Percentiles rank a stretch among this genome's conserved stretches.
Conservation (phyloP, 805 yeast genomes). For the Teunomyces funiuensis region DNA sequence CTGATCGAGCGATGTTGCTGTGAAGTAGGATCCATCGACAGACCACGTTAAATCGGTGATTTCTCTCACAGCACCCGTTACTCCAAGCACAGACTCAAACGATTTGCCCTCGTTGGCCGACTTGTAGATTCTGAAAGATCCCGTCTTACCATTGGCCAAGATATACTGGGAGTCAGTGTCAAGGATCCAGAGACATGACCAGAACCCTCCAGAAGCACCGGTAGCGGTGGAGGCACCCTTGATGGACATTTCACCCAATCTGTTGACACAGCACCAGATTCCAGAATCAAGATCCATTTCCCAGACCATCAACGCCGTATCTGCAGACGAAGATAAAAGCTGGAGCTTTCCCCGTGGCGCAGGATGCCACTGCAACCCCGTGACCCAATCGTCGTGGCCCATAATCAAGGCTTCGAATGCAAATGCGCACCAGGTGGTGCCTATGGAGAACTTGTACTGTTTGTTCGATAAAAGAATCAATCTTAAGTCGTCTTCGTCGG, state of each 20-base stretch:
- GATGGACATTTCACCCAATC: conserved; percentile 89
- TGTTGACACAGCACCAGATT: conserved; percentile 77
- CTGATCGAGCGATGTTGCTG: conserved; percentile 86
- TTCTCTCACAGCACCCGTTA: conserved; percentile 74
- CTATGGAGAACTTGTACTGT: conserved; percentile 57
- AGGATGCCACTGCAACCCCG: conserved; percentile 81
- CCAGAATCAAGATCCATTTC: conserved; percentile 83
- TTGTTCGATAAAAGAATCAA: conserved; percentile 65
- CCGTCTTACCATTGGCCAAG: conserved; percentile 86
- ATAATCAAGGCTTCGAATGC: conserved; percentile 89
- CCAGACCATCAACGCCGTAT: conserved; percentile 93
- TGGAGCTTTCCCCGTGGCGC: conserved; percentile 38
- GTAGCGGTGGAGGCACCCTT: conserved; percentile 99
- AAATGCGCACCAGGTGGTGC: conserved; percentile 48
- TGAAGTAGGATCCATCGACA: conserved; percentile 59
- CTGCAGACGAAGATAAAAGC: conserved; percentile 85
- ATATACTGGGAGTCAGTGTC: conserved; percentile 45
- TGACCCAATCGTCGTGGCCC: conserved; percentile 99
- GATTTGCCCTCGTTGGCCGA: conserved; percentile 24
- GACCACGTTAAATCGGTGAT: conserved; percentile 83
- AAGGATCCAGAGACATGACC: conserved; percentile 67
- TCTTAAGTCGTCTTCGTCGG: conserved; percentile 53
- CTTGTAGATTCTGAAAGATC: conserved; percentile 83
- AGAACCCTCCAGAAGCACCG: conserved; percentile 77
- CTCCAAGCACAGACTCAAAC: conserved; percentile 52